A percentile compares a stretch with the other conserved stretches of the same genome.
Evolutionary conservation across 2,329 filamentous ascomycete species (phyloP).

Genomic region (Hypoxylon sp.): DNA sequence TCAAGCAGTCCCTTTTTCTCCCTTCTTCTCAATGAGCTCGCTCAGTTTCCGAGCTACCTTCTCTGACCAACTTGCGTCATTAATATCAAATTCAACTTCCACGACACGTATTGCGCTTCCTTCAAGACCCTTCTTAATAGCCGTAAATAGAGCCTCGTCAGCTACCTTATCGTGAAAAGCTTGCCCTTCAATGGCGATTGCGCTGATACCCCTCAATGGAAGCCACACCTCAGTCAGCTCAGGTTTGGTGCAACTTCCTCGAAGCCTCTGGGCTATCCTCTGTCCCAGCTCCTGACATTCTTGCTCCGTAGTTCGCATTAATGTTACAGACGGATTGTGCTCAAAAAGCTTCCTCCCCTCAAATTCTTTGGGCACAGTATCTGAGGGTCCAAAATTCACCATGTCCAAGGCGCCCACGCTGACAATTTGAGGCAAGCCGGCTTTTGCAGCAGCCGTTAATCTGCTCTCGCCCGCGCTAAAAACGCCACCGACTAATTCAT

Average conservation of each 20-base stretch:
- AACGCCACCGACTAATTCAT: slow-evolving; percentile 72
- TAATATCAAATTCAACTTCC: slow-evolving; percentile 65
- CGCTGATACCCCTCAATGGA: slow-evolving; percentile 71
- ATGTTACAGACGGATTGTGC: slow-evolving; percentile 75
- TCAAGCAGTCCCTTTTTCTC: background rate
- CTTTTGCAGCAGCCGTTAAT: slow-evolving; percentile 68
- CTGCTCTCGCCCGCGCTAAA: slow-evolving; percentile 70
- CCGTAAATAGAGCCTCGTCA: slow-evolving; percentile 65
- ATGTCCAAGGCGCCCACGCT: slow-evolving; percentile 69
- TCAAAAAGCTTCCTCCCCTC: slow-evolving; percentile 66
- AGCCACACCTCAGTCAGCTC: slow-evolving; percentile 68
- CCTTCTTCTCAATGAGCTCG: slow-evolving; percentile 38
- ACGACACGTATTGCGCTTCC: slow-evolving; percentile 64
- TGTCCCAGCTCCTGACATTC: slow-evolving; percentile 69
- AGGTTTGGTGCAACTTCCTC: slow-evolving; percentile 54
- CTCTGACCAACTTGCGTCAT: slow-evolving; percentile 57
- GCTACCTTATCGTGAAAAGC: slow-evolving; percentile 64
- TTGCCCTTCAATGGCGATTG: slow-evolving; percentile 66
- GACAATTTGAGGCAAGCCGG: slow-evolving; percentile 67
- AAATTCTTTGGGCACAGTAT: slow-evolving; percentile 64
- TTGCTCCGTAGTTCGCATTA: slow-evolving; percentile 72
- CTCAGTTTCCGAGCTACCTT: slow-evolving; percentile 42
- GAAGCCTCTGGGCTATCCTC: slow-evolving; percentile 69
- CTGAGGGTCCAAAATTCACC: slow-evolving; percentile 49
- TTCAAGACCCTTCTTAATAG: slow-evolving; percentile 63